These are phyloP conservation scores for Kwoniella mangroviensis DNA, from an alignment of 768 basidiomycete species.

Conservation along the genomic window DNA sequence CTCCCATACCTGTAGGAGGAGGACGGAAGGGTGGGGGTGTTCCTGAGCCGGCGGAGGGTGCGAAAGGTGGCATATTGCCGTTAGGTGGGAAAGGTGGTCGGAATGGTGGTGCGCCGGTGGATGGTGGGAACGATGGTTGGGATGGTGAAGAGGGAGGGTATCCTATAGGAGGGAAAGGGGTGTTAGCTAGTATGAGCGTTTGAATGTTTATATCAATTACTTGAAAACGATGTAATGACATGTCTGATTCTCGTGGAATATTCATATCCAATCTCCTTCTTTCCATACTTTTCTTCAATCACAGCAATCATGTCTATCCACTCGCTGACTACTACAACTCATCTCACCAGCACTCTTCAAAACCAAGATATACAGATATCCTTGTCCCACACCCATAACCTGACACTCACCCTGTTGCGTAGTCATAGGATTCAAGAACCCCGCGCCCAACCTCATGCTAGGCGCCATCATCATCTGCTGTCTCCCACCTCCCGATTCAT, in stretches of 20 bases:
- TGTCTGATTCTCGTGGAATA: no score
- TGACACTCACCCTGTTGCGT: conserved; percentile 22
- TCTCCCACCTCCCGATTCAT: conserved; percentile 72
- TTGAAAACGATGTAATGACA: no score
- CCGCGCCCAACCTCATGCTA: conserved; percentile 51
- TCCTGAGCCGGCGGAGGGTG: not conserved
- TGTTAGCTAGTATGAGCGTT: not conserved
- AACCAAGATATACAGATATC: not conserved
- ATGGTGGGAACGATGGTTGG: conserved; percentile 42
- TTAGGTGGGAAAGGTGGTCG: conserved; percentile 21
- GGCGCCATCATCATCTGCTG: conserved; percentile 48
- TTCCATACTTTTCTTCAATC: no score
- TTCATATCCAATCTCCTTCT: no score
- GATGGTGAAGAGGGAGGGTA: conserved; percentile 30
- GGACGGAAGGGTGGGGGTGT: conserved; percentile 6
- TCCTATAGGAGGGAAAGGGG: conserved; percentile 37
- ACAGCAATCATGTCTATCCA: no score
- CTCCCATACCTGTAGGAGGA: conserved; percentile 12
- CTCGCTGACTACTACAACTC: no score
- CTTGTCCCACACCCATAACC: not conserved
- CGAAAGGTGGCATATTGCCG: not conserved
- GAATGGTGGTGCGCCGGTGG: not conserved
- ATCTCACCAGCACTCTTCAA: no score
- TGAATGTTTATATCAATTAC: no score
- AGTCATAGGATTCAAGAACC: conserved; percentile 50